Evolutionary conservation across 305 asterid genomes (phyloP), one percentile per base, ranked within the genome.

Genomic region (Monarda citriodora): DNA sequence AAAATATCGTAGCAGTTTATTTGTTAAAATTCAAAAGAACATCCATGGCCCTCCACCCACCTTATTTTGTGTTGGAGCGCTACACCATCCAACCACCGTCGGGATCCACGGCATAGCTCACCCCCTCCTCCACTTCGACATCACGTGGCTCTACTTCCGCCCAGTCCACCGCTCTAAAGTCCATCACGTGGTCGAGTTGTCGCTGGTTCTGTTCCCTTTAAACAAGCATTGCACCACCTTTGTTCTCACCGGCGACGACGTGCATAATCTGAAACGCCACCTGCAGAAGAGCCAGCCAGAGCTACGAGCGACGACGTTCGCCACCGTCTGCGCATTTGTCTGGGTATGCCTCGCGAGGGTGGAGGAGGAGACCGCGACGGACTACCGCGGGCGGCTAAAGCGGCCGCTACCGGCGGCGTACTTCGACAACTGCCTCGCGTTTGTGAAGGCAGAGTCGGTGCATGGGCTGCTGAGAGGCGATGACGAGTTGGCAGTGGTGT

Each of bases 41-140:
- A n/a, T 17, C 62, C 66, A 66, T 67, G 77, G 69, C 72, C 23
- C 50, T 29, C 12, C 72, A 23, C 53, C 70, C 77, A 17, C 60
- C 58, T 38, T 65, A n/a, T n/a, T n/a, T n/a, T n/a, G 69, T 76
- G 18, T 57, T 79, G 14, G 86, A 79, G 32, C 68, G 60, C 29
- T 68, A 63, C 72, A 22, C 29, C 25, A 62, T 71, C 58, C 57
- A 61, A 15, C 82, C 82, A 21, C 40, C 65, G 7, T 61, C 72
- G 16, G 59, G 52, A 11, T 14, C 74, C 17, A 58, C 22, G 45
- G 61, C 74, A 26, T 82, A 79, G 72, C 61, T 76, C 3, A 62
- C 65, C 4, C 86, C 0, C 82, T 79, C 20, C 53, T 70, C 58
- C 79, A 73, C 64, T 79, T 68, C 65, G 86, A 79, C 72, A 71